Evolutionary conservation across 2,329 filamentous ascomycete genomes (phyloP).

Genomic region (Arthroderma sp.): DNA sequence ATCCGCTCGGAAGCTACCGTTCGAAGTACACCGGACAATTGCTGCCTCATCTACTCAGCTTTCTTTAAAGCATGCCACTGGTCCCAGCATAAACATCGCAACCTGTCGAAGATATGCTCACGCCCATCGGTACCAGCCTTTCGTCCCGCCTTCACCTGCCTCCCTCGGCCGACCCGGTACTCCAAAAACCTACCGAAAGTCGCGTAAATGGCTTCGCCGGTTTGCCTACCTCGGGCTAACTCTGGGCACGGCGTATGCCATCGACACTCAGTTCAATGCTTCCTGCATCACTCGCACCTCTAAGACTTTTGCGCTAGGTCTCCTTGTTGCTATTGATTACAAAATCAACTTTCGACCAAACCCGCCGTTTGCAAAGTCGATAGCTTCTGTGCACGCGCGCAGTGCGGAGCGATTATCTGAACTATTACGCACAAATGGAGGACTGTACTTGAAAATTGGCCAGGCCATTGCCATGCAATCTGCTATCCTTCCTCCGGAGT

Average conservation of each 20-base stretch:
- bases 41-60: no score
- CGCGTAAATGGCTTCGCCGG: slow-evolving; percentile 64
- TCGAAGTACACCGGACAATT: no score
- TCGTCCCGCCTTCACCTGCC: slow-evolving; percentile 63
- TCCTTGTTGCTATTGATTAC: slow-evolving; percentile 80
- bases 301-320: slow-evolving; percentile 66
- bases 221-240: slow-evolving; percentile 49
- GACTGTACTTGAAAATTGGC: slow-evolving; percentile 91
- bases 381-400: slow-evolving; percentile 66
- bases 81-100: no score
- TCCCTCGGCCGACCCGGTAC: slow-evolving; percentile 60
- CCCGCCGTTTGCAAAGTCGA: slow-evolving; percentile 58
- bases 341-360: slow-evolving; percentile 86
- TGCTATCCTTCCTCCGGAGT: slow-evolving; percentile 81
- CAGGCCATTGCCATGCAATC: slow-evolving; percentile 98
- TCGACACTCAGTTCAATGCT: slow-evolving; percentile 66
- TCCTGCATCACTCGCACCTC: slow-evolving; percentile 64
- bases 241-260: slow-evolving; percentile 49
- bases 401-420: slow-evolving; percentile 75
- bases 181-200: slow-evolving; percentile 57
- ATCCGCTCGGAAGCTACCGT: no score
- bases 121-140: slow-evolving; percentile 27
- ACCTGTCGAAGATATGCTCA: slow-evolving; percentile 1
- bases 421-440: slow-evolving; percentile 73
- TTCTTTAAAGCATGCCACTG: no score